A percentile compares a stretch with the other conserved stretches of the same genome.
Evolutionary conservation across 139 green algal genomes (phyloP).

Genomic region (Closterium sp.): DNA sequence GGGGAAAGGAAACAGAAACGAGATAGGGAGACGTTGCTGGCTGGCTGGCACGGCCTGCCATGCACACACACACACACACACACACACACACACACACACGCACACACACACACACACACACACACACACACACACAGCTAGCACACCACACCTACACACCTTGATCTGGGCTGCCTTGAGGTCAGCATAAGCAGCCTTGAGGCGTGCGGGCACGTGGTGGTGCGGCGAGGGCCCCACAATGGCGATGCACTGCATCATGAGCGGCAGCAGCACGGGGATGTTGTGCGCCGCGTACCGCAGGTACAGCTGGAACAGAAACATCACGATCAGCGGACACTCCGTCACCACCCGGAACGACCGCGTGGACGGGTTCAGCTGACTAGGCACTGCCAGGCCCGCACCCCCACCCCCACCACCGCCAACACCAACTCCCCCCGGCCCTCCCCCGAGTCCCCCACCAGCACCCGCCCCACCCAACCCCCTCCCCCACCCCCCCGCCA

Average conservation of each 20-base stretch:
- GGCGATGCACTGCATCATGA: conserved; percentile 63
- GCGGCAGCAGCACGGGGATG: conserved; percentile 58
- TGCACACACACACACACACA: background rate
- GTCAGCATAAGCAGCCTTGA: conserved; percentile 59
- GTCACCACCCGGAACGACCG: conserved; percentile 82
- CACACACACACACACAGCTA: background rate
- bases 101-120: conserved; percentile 11
- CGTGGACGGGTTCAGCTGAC: conserved; percentile 33
- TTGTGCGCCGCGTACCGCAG: conserved; percentile 48
- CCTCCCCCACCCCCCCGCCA: too few species aligned
- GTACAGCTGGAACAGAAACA: conserved; percentile 82
- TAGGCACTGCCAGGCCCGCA: background rate
- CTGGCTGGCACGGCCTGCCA: too few species aligned
- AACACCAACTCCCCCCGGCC: background rate
- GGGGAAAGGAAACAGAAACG: too few species aligned
- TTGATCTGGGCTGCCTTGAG: conserved; percentile 69
- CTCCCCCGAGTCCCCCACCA: background rate
- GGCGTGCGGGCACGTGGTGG: conserved; percentile 3
- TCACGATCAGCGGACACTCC: conserved; percentile 80
- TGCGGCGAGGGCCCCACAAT: conserved; percentile 40
- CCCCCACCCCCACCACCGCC: background rate
- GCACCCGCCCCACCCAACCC: too few species aligned
- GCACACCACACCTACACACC: conserved; percentile 25
- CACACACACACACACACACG: background rate
- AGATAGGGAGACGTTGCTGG: too few species aligned